These are phyloP conservation scores for Protomyces inouyei DNA, from an alignment of 1,139 yeast genomes.

Conservation along the genomic window DNA sequence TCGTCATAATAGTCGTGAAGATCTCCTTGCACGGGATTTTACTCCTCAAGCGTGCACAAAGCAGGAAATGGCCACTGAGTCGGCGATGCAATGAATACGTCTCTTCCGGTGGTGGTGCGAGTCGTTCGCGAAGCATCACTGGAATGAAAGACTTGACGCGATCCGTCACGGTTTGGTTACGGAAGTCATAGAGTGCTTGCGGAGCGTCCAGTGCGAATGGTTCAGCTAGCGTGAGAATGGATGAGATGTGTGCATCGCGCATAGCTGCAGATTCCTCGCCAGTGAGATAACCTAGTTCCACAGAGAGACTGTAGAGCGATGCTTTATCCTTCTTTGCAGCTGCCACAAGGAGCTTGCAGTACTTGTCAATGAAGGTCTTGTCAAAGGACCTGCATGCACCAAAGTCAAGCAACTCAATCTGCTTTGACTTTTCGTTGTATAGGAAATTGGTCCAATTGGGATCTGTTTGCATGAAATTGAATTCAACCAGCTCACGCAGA, in stretches of 20 bases:
- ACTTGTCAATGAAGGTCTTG: conserved; percentile 61
- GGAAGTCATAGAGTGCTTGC: conserved; percentile 56
- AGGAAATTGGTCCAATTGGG: conserved; percentile 99
- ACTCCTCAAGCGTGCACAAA: conserved; percentile 83
- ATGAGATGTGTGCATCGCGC: conserved; percentile 89
- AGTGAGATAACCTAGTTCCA: conserved; percentile 78
- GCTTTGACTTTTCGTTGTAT: conserved; percentile 48
- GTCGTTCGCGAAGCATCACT: conserved; percentile 81
- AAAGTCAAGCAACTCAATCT: conserved; percentile 83
- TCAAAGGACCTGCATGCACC: conserved; percentile 88
- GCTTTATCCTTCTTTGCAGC: conserved; percentile 68
- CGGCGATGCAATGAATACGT: conserved; percentile 93
- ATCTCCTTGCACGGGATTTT: conserved; percentile 74
- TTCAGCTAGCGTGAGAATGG: conserved; percentile 86
- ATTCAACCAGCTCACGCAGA: conserved; percentile 73
- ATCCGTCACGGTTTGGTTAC: conserved; percentile 84
- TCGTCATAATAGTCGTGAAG: conserved; percentile 63
- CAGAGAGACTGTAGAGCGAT: conserved; percentile 60
- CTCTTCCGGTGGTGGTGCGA: conserved; percentile 97
- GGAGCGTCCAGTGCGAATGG: conserved; percentile 61
- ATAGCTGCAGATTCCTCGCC: conserved; percentile 58
- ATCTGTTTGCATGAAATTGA: conserved; percentile 94
- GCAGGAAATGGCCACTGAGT: conserved; percentile 84
- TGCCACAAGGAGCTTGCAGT: conserved; percentile 67
- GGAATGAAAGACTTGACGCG: conserved; percentile 82